Conservation (phyloP, 106 monocot species). For the Triglochin maritima region DNA sequence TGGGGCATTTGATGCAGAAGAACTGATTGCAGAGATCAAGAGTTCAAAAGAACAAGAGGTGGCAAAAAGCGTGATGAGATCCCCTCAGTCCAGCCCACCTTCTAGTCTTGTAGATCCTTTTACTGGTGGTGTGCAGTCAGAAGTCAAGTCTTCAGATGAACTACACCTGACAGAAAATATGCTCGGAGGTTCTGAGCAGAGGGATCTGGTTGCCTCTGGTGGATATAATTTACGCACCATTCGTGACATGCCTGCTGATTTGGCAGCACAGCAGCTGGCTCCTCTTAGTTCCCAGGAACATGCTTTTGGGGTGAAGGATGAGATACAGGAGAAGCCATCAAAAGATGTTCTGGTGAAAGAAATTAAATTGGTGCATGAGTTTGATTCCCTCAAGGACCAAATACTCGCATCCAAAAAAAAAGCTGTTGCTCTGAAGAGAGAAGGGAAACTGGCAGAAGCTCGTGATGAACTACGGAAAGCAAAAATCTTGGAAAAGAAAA, state of each 20-base stretch:
- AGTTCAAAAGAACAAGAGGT: not conserved
- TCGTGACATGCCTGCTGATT: not conserved
- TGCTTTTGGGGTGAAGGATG: not conserved
- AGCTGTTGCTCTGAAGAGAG: slow-evolving; percentile 71
- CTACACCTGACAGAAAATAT: too few species aligned
- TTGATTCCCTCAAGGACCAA: slow-evolving; percentile 32
- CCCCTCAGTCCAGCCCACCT: not conserved
- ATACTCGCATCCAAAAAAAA: slow-evolving; percentile 64
- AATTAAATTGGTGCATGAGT: slow-evolving; percentile 2
- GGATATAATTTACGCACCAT: not conserved
- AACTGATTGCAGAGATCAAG: not conserved
- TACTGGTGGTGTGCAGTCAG: not conserved
- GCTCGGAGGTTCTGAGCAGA: too few species aligned
- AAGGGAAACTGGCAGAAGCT: slow-evolving; percentile 87
- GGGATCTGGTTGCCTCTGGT: too few species aligned
- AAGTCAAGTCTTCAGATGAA: too few species aligned
- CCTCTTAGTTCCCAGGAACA: not conserved
- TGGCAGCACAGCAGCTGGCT: not conserved
- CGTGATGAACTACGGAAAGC: slow-evolving; percentile 72
- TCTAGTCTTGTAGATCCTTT: slow-evolving; percentile 1
- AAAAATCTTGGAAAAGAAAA: slow-evolving; percentile 66
- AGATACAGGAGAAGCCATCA: not conserved
- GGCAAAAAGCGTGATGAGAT: not conserved
- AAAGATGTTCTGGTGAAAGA: not conserved
- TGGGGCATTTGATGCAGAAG: not conserved